Evolutionary conservation across 495 filamentous ascomycete genomes (phyloP).

Genomic region (Oidiodendron maius): DNA sequence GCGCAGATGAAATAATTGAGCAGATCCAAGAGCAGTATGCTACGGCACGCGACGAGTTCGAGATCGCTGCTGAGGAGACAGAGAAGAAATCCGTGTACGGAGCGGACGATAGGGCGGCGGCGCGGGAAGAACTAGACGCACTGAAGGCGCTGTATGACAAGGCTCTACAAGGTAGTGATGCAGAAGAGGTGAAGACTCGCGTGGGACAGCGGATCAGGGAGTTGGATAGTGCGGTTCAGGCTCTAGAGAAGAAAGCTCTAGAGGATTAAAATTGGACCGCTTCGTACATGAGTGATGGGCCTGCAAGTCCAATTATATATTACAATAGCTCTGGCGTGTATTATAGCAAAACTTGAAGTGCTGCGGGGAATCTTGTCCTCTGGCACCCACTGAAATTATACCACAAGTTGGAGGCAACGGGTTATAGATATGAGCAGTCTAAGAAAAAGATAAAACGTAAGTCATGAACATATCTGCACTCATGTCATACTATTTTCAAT

Average conservation of each 20-base stretch:
- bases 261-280: no score
- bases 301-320: no score
- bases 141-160: conserved; percentile 40
- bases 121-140: conserved; percentile 42
- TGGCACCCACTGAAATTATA: no score
- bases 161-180: conserved; percentile 31
- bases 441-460: not conserved
- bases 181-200: conserved; percentile 43
- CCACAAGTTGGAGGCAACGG: no score
- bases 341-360: no score
- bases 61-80: conserved; percentile 51
- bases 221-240: conserved; percentile 43
- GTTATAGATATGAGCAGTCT: no score
- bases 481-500: conserved; percentile 5
- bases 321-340: no score
- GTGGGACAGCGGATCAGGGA: conserved; percentile 46
- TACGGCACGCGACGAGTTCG: conserved; percentile 48
- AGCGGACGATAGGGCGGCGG: conserved; percentile 44
- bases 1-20: conserved; percentile 36
- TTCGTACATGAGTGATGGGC: no score
- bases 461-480: not conserved
- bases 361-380: no score
- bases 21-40: conserved; percentile 40
- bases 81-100: conserved; percentile 49
- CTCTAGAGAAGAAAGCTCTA: conserved; percentile 40